Conservation (phyloP, 768 basidiomycete species). For the Lenzites betulinus region DNA sequence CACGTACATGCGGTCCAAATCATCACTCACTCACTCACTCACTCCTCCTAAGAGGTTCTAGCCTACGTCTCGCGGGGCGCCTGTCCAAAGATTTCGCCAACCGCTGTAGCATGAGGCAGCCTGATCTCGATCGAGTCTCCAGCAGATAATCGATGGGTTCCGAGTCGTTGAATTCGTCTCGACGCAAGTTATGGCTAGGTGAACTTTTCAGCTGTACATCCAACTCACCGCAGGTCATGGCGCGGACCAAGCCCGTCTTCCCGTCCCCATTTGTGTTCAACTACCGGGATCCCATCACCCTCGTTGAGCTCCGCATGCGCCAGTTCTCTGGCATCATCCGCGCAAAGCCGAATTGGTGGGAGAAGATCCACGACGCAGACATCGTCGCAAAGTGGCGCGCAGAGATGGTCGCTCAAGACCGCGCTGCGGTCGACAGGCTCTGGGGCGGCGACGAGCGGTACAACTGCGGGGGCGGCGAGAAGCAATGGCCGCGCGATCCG, state of each 20-base stretch:
- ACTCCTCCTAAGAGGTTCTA: no score
- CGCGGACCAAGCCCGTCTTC: neutral
- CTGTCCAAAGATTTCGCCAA: no score
- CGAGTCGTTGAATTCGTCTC: no score
- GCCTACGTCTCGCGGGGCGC: no score
- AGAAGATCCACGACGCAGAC: conserved; percentile 11
- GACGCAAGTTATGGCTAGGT: no score
- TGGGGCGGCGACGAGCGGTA: conserved; percentile 2
- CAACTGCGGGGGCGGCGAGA: neutral
- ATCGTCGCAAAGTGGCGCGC: conserved; percentile 9
- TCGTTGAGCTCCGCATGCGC: conserved; percentile 19
- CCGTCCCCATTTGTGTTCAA: neutral
- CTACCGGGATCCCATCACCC: neutral
- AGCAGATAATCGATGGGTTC: no score
- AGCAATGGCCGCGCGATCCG: conserved; percentile 11
- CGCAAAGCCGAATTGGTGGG: conserved; percentile 11
- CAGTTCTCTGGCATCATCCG: conserved; percentile 1
- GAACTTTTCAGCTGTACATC: no score
- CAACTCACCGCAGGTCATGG: no score
- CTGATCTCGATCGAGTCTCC: no score
- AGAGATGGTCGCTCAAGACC: conserved; percentile 13
- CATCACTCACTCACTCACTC: no score
- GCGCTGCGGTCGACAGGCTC: neutral
- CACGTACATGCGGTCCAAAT: no score
- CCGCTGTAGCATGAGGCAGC: no score